phyloP scores from a whole-genome alignment of 768 basidiomycete genomes.

The Mrakia gelida region DNA sequence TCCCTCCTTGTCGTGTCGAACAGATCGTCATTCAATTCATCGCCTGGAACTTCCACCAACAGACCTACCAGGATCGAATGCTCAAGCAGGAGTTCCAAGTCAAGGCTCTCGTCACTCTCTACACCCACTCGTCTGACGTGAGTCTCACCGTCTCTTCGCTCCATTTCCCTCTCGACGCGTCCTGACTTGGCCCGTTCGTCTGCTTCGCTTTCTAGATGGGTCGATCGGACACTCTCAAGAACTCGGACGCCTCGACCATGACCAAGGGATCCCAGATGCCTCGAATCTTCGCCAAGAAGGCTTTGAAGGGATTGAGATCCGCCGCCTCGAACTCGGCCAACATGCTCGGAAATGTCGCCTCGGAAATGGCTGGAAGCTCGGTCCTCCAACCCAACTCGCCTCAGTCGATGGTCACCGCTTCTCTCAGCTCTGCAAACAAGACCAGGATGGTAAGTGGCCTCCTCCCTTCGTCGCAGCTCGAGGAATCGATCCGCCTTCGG shows the following conservation, averaged over 20 bases:
- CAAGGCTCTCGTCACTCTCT: conserved; percentile 64
- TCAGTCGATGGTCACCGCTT: conserved; percentile 68
- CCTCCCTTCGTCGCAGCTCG: neutral
- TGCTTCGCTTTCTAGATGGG: conserved; percentile 43
- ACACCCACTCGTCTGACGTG: conserved; percentile 66
- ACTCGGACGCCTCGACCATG: conserved; percentile 46
- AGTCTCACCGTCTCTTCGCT: neutral
- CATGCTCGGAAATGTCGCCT: conserved; percentile 56
- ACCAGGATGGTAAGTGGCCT: conserved; percentile 55
- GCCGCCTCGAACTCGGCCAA: conserved; percentile 39
- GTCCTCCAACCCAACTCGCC: conserved; percentile 73
- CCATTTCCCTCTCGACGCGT: neutral
- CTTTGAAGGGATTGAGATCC: conserved; percentile 56
- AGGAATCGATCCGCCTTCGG: conserved; percentile 1
- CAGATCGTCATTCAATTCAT: conserved; percentile 75
- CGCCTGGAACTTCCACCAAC: conserved; percentile 48
- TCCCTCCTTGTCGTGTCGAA: neutral
- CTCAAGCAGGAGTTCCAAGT: conserved; percentile 73
- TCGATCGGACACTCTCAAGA: conserved; percentile 57
- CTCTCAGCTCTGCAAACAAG: conserved; percentile 74
- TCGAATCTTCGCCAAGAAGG: conserved; percentile 61
- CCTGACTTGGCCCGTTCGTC: neutral
- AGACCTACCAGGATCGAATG: conserved; percentile 32
- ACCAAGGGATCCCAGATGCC: conserved; percentile 51
- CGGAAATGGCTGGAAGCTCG: conserved; percentile 58